phyloP scores from a whole-genome alignment of 1,284 basidiomycete species.

The Vanrija sp. region DNA sequence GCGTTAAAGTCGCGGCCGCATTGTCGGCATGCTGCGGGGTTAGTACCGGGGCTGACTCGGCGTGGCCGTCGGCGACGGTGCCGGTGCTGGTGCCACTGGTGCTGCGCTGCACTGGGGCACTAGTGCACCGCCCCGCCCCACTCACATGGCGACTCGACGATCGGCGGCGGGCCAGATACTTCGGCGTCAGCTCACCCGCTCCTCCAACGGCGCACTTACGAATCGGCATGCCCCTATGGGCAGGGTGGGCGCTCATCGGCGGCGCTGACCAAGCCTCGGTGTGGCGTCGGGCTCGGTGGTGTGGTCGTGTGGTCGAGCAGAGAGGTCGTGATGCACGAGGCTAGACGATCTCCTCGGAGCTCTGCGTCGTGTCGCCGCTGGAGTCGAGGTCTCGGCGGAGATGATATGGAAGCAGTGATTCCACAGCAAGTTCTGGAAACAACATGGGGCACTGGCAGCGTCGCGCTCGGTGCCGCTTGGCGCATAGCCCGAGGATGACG shows the following conservation, averaged over 20 bases:
- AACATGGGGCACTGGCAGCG: too few species aligned
- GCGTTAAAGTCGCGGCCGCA: conserved; percentile 46
- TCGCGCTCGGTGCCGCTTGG: too few species aligned
- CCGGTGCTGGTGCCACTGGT: background rate
- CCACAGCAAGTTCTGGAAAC: too few species aligned
- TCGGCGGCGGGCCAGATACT: conserved; percentile 48
- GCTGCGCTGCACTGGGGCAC: background rate
- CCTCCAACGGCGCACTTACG: conserved; percentile 21
- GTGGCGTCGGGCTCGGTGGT: background rate
- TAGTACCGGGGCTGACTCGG: background rate
- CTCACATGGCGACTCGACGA: conserved; percentile 41
- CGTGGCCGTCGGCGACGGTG: background rate
- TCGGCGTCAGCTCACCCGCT: background rate
- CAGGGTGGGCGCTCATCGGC: background rate
- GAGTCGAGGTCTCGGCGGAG: too few species aligned
- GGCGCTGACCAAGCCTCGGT: too few species aligned
- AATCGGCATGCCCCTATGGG: conserved; percentile 32
- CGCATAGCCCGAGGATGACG: too few species aligned
- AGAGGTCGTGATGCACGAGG: background rate
- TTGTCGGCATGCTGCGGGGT: conserved; percentile 37
- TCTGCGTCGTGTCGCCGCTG: too few species aligned
- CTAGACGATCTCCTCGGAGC: too few species aligned
- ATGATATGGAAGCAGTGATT: too few species aligned
- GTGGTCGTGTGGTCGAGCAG: background rate
- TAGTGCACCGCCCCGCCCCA: background rate